phyloP scores from a whole-genome alignment of 169 alveolate genomes.

The Plasmodium berghei region DNA sequence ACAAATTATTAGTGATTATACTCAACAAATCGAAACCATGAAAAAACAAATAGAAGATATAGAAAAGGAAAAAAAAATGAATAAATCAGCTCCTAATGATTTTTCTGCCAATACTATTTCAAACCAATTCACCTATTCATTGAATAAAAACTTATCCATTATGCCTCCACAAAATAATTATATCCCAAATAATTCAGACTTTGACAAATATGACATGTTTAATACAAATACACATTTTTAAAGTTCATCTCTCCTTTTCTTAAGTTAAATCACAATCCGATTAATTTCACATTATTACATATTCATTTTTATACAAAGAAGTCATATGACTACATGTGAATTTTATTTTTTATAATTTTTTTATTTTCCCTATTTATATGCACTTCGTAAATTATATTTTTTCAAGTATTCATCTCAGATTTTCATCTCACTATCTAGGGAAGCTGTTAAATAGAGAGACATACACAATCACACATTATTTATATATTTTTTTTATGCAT shows the following conservation, averaged over 20 bases:
- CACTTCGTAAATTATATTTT: too few relatives aligned
- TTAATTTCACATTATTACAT: too few relatives aligned
- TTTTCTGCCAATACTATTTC: constrained; percentile 78
- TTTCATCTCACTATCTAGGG: too few relatives aligned
- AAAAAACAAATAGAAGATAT: constrained; percentile 87
- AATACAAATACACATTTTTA: constrained; percentile 44
- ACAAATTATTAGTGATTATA: constrained; percentile 90
- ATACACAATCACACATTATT: too few relatives aligned
- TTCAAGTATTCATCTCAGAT: too few relatives aligned
- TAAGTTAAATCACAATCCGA: too few relatives aligned
- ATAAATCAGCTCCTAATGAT: constrained; percentile 88
- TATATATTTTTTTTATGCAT: too few relatives aligned
- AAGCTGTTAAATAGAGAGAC: too few relatives aligned
- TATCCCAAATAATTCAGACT: constrained; percentile 26
- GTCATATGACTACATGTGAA: too few relatives aligned
- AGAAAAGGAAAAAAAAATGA: constrained; percentile 88
- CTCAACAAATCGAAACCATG: constrained; percentile 84
- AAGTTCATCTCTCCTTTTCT: background rate
- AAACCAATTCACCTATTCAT: constrained; percentile 52
- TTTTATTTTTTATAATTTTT: too few relatives aligned
- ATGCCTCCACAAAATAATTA: constrained; percentile 73
- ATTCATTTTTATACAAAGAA: too few relatives aligned
- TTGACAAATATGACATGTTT: constrained; percentile 76
- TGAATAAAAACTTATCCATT: constrained; percentile 60
- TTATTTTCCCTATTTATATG: too few relatives aligned